Evolutionary conservation across 805 yeast species (phyloP).

Genomic region (Candida caryicola): DNA sequence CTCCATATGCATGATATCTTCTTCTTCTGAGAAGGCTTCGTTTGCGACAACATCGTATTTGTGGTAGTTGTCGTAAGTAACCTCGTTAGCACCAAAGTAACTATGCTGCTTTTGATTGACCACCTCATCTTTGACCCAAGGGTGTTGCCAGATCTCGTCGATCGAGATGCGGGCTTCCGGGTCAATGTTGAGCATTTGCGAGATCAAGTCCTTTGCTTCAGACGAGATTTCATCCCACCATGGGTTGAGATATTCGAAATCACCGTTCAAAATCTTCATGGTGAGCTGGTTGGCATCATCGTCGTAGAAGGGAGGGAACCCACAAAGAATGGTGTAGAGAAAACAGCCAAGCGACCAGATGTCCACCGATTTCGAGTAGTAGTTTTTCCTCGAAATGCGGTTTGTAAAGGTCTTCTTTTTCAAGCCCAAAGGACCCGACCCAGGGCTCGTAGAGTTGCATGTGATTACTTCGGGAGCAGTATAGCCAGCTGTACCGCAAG

Average conservation of each 20-base stretch:
- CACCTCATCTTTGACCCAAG: slow-evolving; percentile 49
- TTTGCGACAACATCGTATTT: slow-evolving; percentile 2
- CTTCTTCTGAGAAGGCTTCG: slow-evolving; percentile 3
- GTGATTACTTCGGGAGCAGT: slow-evolving; percentile 70
- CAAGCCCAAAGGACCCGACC: slow-evolving; percentile 5
- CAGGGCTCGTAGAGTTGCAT: slow-evolving; percentile 16
- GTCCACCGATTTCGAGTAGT: slow-evolving; percentile 65
- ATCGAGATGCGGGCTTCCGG: slow-evolving; percentile 67
- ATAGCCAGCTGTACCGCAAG: slow-evolving; percentile 75
- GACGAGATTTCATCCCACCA: slow-evolving; percentile 86
- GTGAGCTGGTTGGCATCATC: slow-evolving; percentile 62
- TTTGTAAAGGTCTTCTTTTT: slow-evolving; percentile 12
- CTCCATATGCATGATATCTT: slow-evolving; percentile 9
- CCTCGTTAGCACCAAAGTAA: slow-evolving; percentile 5
- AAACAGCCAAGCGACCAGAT: slow-evolving; percentile 76
- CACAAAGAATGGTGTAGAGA: slow-evolving; percentile 63
- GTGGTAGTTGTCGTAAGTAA: slow-evolving; percentile 2
- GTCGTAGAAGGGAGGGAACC: slow-evolving; percentile 76
- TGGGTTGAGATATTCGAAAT: slow-evolving; percentile 70
- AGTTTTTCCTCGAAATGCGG: slow-evolving; percentile 39
- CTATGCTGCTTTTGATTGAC: slow-evolving; percentile 1
- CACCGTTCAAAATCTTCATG: slow-evolving; percentile 66
- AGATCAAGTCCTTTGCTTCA: slow-evolving; percentile 69
- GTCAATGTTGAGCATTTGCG: slow-evolving; percentile 64
- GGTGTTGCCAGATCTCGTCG: slow-evolving; percentile 64